phyloP scores from a whole-genome alignment of 352 stramenopile genomes.

The Globisporangium carolinianum region DNA sequence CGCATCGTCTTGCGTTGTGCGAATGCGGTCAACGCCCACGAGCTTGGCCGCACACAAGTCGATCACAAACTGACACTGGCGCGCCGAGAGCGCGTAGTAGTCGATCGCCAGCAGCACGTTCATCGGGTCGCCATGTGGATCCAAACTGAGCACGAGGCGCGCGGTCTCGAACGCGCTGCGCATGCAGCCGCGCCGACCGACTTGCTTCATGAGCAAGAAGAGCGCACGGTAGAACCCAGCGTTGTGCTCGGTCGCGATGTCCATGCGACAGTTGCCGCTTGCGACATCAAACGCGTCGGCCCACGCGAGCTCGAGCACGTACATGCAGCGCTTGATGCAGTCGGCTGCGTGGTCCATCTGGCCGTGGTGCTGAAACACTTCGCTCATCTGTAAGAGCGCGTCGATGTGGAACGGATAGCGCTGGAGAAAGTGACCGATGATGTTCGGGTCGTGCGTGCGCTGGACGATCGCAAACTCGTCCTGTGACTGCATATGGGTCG shows the following conservation, averaged over 20 bases:
- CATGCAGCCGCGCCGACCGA: slow-evolving; percentile 72
- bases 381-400: slow-evolving; percentile 78
- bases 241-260: slow-evolving; percentile 73
- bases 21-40: slow-evolving; percentile 45
- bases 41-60: slow-evolving; percentile 55
- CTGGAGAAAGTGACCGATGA: slow-evolving; percentile 75
- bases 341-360: slow-evolving; percentile 82
- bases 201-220: slow-evolving; percentile 81
- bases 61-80: slow-evolving; percentile 75
- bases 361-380: slow-evolving; percentile 84
- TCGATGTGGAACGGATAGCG: slow-evolving; percentile 83
- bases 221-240: slow-evolving; percentile 66
- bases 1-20: slow-evolving; percentile 2
- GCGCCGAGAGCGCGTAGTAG: slow-evolving; percentile 76
- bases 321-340: slow-evolving; percentile 84
- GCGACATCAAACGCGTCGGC: slow-evolving; percentile 77
- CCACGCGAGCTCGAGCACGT: slow-evolving; percentile 77
- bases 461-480: slow-evolving; percentile 80
- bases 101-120: slow-evolving; percentile 73
- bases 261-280: slow-evolving; percentile 79
- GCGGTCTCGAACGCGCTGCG: slow-evolving; percentile 81
- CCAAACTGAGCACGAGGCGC: slow-evolving; percentile 64
- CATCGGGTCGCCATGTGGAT: slow-evolving; percentile 77
- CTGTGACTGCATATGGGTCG: slow-evolving; percentile 34
- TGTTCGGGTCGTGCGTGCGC: slow-evolving; percentile 76